Evolutionary conservation across 495 filamentous ascomycete genomes (phyloP).

Genomic region (Xylaria scruposa): DNA sequence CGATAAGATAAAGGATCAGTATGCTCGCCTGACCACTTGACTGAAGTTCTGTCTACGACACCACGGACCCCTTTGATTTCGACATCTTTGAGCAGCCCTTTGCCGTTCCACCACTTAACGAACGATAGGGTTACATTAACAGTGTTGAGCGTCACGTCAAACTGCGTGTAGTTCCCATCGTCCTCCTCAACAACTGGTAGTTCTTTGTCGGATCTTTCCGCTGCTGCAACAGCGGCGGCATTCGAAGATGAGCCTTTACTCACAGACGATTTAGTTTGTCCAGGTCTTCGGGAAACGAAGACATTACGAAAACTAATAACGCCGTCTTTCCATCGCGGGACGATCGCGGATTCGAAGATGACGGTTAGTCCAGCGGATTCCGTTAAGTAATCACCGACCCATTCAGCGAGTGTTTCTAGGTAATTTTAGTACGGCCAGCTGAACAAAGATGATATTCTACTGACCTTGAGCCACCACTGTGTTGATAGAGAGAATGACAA

Average conservation of each 20-base stretch:
- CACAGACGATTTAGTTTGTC: conserved; percentile 76
- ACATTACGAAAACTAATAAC: conserved; percentile 97
- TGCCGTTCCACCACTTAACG: conserved; percentile 96
- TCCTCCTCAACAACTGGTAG: conserved; percentile 64
- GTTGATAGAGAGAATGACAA: conserved; percentile 87
- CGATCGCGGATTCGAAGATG: conserved; percentile 96
- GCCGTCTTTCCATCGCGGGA: conserved; percentile 91
- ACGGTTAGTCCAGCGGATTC: conserved; percentile 94
- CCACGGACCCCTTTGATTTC: conserved; percentile 95
- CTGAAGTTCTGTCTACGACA: conserved; percentile 87
- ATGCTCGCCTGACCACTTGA: conserved; percentile 71
- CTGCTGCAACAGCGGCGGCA: conserved; percentile 85
- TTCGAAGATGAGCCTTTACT: conserved; percentile 89
- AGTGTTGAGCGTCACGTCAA: conserved; percentile 91
- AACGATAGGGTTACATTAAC: conserved; percentile 98
- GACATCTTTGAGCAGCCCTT: conserved; percentile 88
- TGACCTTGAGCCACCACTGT: conserved; percentile 94
- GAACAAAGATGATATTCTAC: conserved; percentile 24
- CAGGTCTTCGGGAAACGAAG: conserved; percentile 90
- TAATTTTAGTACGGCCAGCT: conserved; percentile 22
- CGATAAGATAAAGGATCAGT: conserved; percentile 86
- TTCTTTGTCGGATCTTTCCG: conserved; percentile 61
- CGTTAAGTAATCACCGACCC: conserved; percentile 95
- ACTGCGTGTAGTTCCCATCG: conserved; percentile 96
- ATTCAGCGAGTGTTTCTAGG: conserved; percentile 86